Percentiles rank a stretch among this genome's conserved stretches.
These are phyloP conservation scores for Pseudonitzschia pungens DNA, from an alignment of 108 stramenopile species.

Conservation along the genomic window DNA sequence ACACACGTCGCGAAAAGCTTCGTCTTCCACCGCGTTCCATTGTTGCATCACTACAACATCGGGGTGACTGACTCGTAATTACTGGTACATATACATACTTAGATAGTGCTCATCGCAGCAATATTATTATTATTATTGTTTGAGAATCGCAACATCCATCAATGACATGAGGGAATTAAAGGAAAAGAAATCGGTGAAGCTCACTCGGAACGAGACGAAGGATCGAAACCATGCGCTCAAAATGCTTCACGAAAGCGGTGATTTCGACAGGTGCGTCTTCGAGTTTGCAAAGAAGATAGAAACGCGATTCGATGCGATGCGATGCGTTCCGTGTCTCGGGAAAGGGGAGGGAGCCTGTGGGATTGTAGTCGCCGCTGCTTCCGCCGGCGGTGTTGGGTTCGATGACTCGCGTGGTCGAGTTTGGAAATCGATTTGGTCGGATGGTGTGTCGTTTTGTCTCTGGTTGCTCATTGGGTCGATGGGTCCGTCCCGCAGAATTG, in stretches of 20 bases:
- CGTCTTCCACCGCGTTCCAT: no score
- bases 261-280: slow-evolving; percentile 32
- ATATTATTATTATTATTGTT: no score
- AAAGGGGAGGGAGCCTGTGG: not conserved
- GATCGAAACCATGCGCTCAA: slow-evolving; percentile 25
- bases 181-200: slow-evolving; percentile 24
- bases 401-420: not conserved
- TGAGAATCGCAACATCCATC: no score
- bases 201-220: slow-evolving; percentile 18
- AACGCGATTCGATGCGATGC: no score
- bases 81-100: no score
- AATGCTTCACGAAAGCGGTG: slow-evolving; percentile 26
- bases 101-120: no score
- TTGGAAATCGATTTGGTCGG: not conserved
- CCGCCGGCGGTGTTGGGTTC: not conserved
- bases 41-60: no score
- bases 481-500: not conserved
- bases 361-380: not conserved
- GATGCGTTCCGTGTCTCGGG: no score
- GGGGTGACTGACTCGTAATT: no score
- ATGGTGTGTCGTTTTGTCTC: not conserved
- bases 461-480: not conserved
- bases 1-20: no score
- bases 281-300: not conserved
- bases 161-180: slow-evolving; percentile 27